phyloP scores from a whole-genome alignment of 345 rosid genomes.

The Bruguiera sexangula region DNA sequence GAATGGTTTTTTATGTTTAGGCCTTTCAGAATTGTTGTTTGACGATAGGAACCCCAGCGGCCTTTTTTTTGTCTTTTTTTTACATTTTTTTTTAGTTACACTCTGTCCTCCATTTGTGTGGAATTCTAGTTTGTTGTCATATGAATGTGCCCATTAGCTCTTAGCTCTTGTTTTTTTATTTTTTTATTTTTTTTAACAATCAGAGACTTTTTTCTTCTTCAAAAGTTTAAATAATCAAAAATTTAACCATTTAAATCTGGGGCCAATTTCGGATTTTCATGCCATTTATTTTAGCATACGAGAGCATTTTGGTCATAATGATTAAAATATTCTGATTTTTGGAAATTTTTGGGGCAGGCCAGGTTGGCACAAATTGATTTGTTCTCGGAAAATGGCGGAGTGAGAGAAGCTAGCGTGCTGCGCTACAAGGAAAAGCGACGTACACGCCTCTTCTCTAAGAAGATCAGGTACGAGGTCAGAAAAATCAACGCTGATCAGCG shows the following conservation, averaged over 20 bases:
- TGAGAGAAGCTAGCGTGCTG: slow-evolving; percentile 81
- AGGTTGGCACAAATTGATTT: slow-evolving; percentile 75
- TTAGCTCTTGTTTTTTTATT: too few relatives aligned
- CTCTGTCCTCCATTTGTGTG: too few relatives aligned
- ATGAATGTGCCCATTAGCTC: too few relatives aligned
- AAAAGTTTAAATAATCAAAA: too few relatives aligned
- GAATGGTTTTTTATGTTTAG: too few relatives aligned
- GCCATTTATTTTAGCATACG: neutral
- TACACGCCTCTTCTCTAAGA: slow-evolving; percentile 79
- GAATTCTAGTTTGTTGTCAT: too few relatives aligned
- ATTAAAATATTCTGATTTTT: neutral
- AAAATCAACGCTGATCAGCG: slow-evolving; percentile 90
- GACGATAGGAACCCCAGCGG: neutral
- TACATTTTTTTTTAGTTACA: neutral
- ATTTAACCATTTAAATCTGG: too few relatives aligned
- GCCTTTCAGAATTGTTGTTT: neutral
- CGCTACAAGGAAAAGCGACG: slow-evolving; percentile 92
- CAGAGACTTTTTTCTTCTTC: neutral
- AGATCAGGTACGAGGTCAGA: slow-evolving; percentile 86
- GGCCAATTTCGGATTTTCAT: too few relatives aligned
- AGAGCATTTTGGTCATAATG: neutral
- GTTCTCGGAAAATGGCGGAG: slow-evolving; percentile 56
- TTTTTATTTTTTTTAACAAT: neutral
- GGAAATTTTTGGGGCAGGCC: slow-evolving; percentile 44
- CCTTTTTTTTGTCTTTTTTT: neutral